Base-by-base conservation (phyloP, 768 basidiomycete species). In the Ramaria sp. region DNA sequence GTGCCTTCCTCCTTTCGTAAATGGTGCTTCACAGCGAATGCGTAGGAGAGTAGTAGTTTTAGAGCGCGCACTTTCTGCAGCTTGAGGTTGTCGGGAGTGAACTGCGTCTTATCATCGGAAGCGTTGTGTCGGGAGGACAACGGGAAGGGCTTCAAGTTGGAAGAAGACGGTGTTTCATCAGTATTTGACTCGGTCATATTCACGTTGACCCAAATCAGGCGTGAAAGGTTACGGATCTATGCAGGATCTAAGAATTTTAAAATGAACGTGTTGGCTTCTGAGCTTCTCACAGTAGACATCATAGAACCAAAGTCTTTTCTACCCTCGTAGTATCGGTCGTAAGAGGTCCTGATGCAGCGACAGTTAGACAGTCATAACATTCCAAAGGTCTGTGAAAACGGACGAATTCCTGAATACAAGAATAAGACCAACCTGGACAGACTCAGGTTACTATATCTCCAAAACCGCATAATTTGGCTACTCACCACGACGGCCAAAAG, bases 321-420 rank as follows among this genome's bases (percentile, higher is more conserved):
- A 47, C 92, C 93, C 71, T 93, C 91, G 76, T 83, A 88, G 62
- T 83, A 90, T 32, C 88, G 82, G 61, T 91, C 87, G 61, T 90
- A 92, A 7, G 87, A 89, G 22, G 87, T 90, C 50, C 83, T 88
- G 55, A 59, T 51, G 58, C 25, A 57, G 37, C 58, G 85, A 82
- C 71, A 60, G 89, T 38, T 16, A 16, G 53, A 44, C 28, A 52
- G 12, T 25, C n/a, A n/a, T 20, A 16, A 16, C 24, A 41, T 28
- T 20, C 22, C 12, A 36, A 6, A 27, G 25, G 20, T 10, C 39
- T 2, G 8, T 22, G 16, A 22, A 47, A 57, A 66, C 78, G 62
- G 59, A 82, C 88, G 53, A 34, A 25, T 58, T 56, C 36, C 89
- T 78, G 66, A 91, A 92, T 2, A 92, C 91, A 32, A 95, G 73